Evolutionary conservation across 2,329 filamentous ascomycete genomes (phyloP).

Genomic region (Cercospora beticola): DNA sequence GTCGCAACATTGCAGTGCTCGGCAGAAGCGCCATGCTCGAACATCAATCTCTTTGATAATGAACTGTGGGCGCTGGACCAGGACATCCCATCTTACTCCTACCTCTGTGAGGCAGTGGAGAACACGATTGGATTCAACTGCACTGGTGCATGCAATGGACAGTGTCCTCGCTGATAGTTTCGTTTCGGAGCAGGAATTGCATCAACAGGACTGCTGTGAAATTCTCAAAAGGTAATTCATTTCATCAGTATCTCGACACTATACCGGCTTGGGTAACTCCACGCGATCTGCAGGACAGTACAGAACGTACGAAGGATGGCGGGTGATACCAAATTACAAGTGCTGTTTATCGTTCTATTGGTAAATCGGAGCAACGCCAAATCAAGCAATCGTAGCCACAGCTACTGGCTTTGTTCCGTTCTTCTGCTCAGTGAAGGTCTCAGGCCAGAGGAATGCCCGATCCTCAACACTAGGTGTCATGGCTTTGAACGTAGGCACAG

Average conservation of each 20-base stretch:
- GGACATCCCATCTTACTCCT: slow-evolving; percentile 21
- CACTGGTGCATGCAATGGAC: slow-evolving; percentile 24
- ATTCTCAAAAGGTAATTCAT: neutral
- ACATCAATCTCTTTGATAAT: slow-evolving; percentile 28
- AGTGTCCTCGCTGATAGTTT: slow-evolving; percentile 43
- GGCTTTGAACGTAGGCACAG: slow-evolving; percentile 53
- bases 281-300: neutral
- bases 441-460: slow-evolving; percentile 63
- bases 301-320: neutral
- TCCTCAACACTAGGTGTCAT: slow-evolving; percentile 57
- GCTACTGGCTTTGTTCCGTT: neutral
- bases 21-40: slow-evolving; percentile 31
- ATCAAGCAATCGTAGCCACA: slow-evolving; percentile 1
- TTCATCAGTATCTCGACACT: neutral
- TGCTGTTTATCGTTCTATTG: neutral
- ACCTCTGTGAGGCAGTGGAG: slow-evolving; percentile 33
- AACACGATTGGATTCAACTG: slow-evolving; percentile 29
- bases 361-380: neutral
- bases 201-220: neutral
- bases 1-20: slow-evolving; percentile 34
- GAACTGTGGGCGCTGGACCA: slow-evolving; percentile 22
- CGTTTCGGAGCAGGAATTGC: slow-evolving; percentile 41
- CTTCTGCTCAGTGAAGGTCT: slow-evolving; percentile 47
- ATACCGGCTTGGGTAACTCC: neutral
- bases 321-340: neutral